These are phyloP conservation scores for Simplicillium aogashimaense DNA, from an alignment of 2,329 filamentous ascomycete species.

Conservation along the genomic window DNA sequence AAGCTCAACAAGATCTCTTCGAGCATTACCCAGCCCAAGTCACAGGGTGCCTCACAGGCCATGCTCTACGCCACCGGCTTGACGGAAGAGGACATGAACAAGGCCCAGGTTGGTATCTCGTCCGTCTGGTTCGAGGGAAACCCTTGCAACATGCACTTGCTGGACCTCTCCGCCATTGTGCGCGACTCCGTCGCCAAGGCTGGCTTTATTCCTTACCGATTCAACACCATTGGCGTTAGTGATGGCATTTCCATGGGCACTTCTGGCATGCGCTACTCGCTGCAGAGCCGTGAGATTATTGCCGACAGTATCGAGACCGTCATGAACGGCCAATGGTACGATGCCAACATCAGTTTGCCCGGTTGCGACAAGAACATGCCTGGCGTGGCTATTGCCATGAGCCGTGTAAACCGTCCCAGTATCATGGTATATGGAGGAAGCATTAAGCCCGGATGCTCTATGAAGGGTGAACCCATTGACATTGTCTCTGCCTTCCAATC, in stretches of 20 bases:
- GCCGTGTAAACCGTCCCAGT: constrained; percentile 83
- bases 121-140: constrained; percentile 98
- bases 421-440: constrained; percentile 98
- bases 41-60: constrained; percentile 94
- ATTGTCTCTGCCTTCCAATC: constrained; percentile 97
- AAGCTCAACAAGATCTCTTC: constrained; percentile 77
- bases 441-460: constrained; percentile 83
- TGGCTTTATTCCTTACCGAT: constrained; percentile 85
- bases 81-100: constrained; percentile 78
- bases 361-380: constrained; percentile 99
- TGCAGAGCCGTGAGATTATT: constrained; percentile 93
- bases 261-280: constrained; percentile 87
- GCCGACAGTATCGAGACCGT: constrained; percentile 98
- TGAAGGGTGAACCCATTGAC: constrained; percentile 68
- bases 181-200: constrained; percentile 52
- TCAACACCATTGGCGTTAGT: constrained; percentile 97
- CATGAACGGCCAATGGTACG: constrained; percentile 98
- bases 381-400: constrained; percentile 86
- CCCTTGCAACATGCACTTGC: constrained; percentile 97
- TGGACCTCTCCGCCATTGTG: constrained; percentile 77
- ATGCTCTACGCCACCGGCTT: constrained; percentile 97
- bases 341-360: constrained; percentile 91
- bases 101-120: constrained; percentile 94
- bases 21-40: constrained; percentile 90
- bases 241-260: constrained; percentile 99